These are phyloP conservation scores for Cytospora leucostoma DNA, from an alignment of 2,329 filamentous ascomycete species.

Conservation along the genomic window DNA sequence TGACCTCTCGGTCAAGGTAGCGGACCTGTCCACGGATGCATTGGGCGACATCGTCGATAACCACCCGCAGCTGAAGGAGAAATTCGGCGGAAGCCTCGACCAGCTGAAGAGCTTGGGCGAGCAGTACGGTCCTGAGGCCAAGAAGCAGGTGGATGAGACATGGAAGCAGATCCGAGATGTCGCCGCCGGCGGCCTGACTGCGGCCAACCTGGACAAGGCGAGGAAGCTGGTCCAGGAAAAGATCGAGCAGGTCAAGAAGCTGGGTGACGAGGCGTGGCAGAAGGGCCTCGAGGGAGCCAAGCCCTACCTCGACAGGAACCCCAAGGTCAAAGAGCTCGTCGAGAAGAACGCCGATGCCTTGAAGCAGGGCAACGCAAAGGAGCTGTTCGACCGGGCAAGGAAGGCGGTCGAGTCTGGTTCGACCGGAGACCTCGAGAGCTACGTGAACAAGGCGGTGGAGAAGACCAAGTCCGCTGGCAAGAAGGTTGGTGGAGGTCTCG, in stretches of 20 bases:
- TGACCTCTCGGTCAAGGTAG: constrained; percentile 61
- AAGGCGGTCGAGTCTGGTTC: constrained; percentile 63
- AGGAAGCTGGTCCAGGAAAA: constrained; percentile 69
- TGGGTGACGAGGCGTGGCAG: constrained; percentile 72
- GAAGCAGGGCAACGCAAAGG: constrained; percentile 65
- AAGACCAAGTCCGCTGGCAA: constrained; percentile 58
- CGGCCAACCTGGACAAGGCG: constrained; percentile 54
- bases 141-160: constrained; percentile 73
- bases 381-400: constrained; percentile 65
- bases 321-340: constrained; percentile 71
- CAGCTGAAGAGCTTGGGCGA: constrained; percentile 70
- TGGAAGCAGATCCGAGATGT: constrained; percentile 68
- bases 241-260: constrained; percentile 63
- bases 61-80: constrained; percentile 72
- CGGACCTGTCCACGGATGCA: constrained; percentile 63
- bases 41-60: constrained; percentile 68
- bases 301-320: constrained; percentile 74
- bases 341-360: constrained; percentile 70
- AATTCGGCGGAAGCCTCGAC: constrained; percentile 67
- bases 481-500: constrained; percentile 42
- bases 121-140: constrained; percentile 72
- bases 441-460: constrained; percentile 59
- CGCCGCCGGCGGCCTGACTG: constrained; percentile 60
- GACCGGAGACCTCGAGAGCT: constrained; percentile 59
- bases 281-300: constrained; percentile 71